Evolutionary conservation across 345 rosid genomes (phyloP).

Genomic region (Erucastrum elatum): DNA sequence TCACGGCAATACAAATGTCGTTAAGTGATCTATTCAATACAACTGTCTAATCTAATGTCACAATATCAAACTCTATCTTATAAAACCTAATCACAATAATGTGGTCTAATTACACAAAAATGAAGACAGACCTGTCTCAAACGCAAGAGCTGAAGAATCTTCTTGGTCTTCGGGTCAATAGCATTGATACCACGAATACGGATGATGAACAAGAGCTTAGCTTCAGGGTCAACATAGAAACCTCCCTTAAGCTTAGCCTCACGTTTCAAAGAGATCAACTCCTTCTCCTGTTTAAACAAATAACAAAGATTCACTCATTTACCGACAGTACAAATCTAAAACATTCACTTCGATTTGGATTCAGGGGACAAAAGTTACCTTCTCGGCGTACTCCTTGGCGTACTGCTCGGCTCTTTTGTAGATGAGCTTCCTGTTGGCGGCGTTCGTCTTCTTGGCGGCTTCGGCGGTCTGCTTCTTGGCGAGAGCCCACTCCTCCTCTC

Average conservation of each 20-base stretch:
- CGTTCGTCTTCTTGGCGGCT: constrained; percentile 55
- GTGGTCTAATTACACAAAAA: not conserved
- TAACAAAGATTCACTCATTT: not conserved
- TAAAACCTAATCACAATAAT: not conserved
- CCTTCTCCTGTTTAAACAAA: constrained; percentile 48
- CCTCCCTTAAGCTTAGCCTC: constrained; percentile 88
- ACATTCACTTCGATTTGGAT: too few species aligned
- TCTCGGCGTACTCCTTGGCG: constrained; percentile 54
- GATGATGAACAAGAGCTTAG: constrained; percentile 74
- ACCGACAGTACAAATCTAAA: not conserved
- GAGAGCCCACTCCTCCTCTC: constrained; percentile 63
- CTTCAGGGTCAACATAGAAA: constrained; percentile 88
- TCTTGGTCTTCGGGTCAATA: constrained; percentile 78
- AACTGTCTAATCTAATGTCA: not conserved
- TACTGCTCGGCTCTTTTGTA: constrained; percentile 60
- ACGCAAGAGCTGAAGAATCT: constrained; percentile 87
- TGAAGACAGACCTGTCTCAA: constrained; percentile 67
- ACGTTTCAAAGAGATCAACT: constrained; percentile 65
- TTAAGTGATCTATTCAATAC: not conserved
- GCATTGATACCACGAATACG: constrained; percentile 92
- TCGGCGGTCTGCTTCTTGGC: constrained; percentile 48
- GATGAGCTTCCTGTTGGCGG: constrained; percentile 57
- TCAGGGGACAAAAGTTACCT: constrained; percentile 39
- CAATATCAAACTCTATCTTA: not conserved
- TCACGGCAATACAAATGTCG: not conserved